Evolutionary conservation across 202 grass and related monocot species (phyloP).

Genomic region (Panicum hallii): DNA sequence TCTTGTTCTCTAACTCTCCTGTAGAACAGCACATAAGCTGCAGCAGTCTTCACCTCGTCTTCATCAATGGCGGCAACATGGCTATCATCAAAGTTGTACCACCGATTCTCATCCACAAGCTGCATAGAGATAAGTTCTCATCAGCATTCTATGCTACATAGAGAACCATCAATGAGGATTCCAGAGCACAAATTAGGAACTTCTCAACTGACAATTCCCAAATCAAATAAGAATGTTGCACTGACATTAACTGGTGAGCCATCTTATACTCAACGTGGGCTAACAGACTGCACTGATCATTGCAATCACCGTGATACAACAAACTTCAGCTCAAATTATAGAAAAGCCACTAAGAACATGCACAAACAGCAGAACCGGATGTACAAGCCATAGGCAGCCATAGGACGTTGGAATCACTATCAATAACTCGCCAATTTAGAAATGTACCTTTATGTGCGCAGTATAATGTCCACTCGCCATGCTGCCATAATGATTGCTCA

Average conservation of each 20-base stretch:
- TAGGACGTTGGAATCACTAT: background rate
- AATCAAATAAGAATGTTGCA: slow-evolving; percentile 5
- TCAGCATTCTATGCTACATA: slow-evolving; percentile 34
- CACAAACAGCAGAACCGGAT: background rate
- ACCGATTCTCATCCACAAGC: slow-evolving; percentile 86
- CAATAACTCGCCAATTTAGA: slow-evolving; percentile 5
- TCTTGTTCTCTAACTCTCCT: slow-evolving; percentile 75
- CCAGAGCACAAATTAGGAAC: background rate
- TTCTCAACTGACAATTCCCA: slow-evolving; percentile 28
- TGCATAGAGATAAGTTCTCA: slow-evolving; percentile 45
- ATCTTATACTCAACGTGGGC: background rate
- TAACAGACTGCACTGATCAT: slow-evolving; percentile 9
- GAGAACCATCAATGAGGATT: slow-evolving; percentile 34
- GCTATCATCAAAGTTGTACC: slow-evolving; percentile 99
- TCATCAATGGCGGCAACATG: slow-evolving; percentile 87
- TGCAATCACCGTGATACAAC: background rate
- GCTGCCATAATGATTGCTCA: slow-evolving; percentile 97
- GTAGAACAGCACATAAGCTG: slow-evolving; percentile 98
- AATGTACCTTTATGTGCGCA: slow-evolving; percentile 86
- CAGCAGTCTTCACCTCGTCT: slow-evolving; percentile 95
- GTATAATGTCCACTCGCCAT: slow-evolving; percentile 99
- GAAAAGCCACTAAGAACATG: background rate
- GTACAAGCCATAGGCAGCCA: background rate
- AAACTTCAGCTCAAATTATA: background rate
- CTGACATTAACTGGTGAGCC: background rate